Base-by-base conservation (phyloP, 1,284 basidiomycete genomes). In the Sporisorium scitamineum region DNA sequence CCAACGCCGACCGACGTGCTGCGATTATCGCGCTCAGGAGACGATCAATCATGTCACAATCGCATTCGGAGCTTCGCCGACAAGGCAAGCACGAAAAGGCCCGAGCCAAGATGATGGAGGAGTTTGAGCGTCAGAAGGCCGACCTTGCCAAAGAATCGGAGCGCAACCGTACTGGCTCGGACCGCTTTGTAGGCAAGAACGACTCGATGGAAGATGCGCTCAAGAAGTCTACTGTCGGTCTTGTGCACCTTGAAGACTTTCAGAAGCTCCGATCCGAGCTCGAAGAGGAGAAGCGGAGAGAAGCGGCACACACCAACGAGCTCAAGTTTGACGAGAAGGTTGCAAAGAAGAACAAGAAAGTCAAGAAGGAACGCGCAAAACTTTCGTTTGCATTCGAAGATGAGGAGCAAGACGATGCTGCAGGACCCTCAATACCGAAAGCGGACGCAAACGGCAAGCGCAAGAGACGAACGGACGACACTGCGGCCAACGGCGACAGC, bases 151-250 rank as follows among this genome's bases (percentile, higher is more conserved):
- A 73, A 20, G 83, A 85, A 55, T 67, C 80, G 2, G 78, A 81
- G 18, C 70, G 81, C 13, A 86, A 86, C 63, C 80, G 82, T 5
- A 83, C 70, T n/a, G 72, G 70, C 22, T 32, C 64, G 0, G 92
- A 93, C 82, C 93, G 95, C 62, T 99, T 99, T 86, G 92, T 95
- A 22, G 92, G 93, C 5, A 94, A 97, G 86, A 91, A 94, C 86
- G 96, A 98, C 84, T 94, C 92, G 5, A 91, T 98, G 88, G 96
- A 98, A 85, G 97, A 99, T 66, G 90, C 90, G 13, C 89, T 99
- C 56, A 98, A 97, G 88, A 90, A 94, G 81, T 92, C 90, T 54
- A 99, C 97, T 0, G 91, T 99, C 62, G 97, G 97, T 79, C 89
- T 99, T 16, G 95, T 99, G 2, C 90, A 90, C 67, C 89, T 98